Conservation (phyloP, 2,329 filamentous ascomycete species). For the Epichloe typhina region DNA sequence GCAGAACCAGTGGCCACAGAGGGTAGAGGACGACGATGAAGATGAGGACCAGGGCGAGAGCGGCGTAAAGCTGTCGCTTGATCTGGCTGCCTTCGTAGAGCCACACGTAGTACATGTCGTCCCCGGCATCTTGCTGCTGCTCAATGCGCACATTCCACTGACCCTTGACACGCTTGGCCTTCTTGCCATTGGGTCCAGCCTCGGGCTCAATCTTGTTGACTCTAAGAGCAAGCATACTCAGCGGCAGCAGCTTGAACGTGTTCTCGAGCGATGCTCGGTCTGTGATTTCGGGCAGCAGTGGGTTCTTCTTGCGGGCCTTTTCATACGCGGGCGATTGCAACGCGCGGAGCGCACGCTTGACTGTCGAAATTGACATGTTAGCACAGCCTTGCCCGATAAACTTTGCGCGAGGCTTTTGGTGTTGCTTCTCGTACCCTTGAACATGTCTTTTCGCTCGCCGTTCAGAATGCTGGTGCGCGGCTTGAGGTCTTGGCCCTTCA, state of each 20-base stretch:
- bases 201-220: slow-evolving; percentile 64
- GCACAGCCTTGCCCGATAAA: not conserved
- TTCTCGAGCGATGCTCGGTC: slow-evolving; percentile 86
- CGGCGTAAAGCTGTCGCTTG: slow-evolving; percentile 86
- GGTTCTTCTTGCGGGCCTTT: slow-evolving; percentile 82
- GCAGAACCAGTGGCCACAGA: slow-evolving; percentile 82
- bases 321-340: slow-evolving; percentile 80
- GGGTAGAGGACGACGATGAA: slow-evolving; percentile 90
- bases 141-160: slow-evolving; percentile 94
- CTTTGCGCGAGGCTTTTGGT: not conserved
- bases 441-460: slow-evolving; percentile 96
- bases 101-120: slow-evolving; percentile 93
- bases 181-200: slow-evolving; percentile 50
- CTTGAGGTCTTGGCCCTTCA: slow-evolving; percentile 77
- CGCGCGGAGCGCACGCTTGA: slow-evolving; percentile 89
- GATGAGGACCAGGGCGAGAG: slow-evolving; percentile 67
- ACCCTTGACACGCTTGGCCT: slow-evolving; percentile 82
- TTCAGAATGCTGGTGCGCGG: slow-evolving; percentile 82
- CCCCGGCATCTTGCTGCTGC: slow-evolving; percentile 79
- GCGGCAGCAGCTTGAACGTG: slow-evolving; percentile 83
- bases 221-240: slow-evolving; percentile 85
- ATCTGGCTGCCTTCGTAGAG: slow-evolving; percentile 88
- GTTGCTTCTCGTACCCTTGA: slow-evolving; percentile 53
- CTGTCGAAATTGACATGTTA: slow-evolving; percentile 32
- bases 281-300: slow-evolving; percentile 73